Evolutionary conservation across 2,329 filamentous ascomycete genomes (phyloP), one percentile per base, ranked within the genome.

Genomic region (Pleurostoma richardsiae): DNA sequence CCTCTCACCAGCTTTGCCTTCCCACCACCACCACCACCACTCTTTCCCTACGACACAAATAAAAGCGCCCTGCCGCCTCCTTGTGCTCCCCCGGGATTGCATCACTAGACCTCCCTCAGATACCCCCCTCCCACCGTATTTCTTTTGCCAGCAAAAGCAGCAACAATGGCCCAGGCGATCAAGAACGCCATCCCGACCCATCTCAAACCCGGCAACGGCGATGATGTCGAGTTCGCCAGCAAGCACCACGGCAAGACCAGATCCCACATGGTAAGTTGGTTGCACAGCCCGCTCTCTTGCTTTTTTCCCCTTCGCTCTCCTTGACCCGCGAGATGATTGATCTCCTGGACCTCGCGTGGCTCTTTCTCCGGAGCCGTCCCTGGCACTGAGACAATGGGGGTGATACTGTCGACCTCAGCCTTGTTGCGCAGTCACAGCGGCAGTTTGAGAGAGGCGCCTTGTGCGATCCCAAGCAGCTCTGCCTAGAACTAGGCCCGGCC

Each of bases 161-260:
- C 50, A 41, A 41, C 41, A 41, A 92, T 92, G 86, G 83, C 87
- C 54, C 49, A 54, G 39, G 74, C 75, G 58, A 73, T 83, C 59
- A 90, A 82, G 75, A 83, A 81, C 71, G 87, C 88, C 54, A 74
- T 96, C 59, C 90, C 91, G 54, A 77, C 87, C 40, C 92, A 95
- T 77, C 79, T 96, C 61, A 92, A 90, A 79, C 78, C 83, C 52
- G 60, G 59, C 57, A 75, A 68, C 48, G 66, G 59, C 43, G 66
- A 65, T 51, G 69, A 73, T 52, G 61, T 62, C 53, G 72, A 72
- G 54, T 76, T 82, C 55, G 71, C 77, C 58, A 75, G 77, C 57
- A 83, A 84, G 65, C 88, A 89, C 65, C 86, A 91, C 69, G 87
- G 87, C 72, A 91, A 91, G 80, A 87, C 86, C 57, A 85, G 87